A percentile compares a stretch with the other conserved stretches of the same genome.
phyloP scores from a whole-genome alignment of 805 yeast species.

The Jamesozyma rosinii region DNA sequence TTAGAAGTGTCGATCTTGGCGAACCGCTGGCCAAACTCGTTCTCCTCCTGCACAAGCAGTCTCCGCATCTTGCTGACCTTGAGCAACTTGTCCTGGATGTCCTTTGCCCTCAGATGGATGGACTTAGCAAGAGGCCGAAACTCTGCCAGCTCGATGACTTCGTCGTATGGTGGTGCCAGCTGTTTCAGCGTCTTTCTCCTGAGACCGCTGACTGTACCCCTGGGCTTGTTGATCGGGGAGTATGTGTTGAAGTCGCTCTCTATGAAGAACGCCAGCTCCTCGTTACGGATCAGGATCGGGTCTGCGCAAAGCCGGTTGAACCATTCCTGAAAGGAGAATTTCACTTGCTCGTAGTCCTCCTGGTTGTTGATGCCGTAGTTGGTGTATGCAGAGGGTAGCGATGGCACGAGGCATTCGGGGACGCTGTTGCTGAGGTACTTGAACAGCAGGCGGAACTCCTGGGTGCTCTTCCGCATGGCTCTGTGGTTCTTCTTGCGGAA shows the following conservation, averaged over 20 bases:
- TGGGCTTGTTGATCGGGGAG: conserved; percentile 39
- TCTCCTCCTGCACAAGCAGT: conserved; percentile 47
- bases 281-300: conserved; percentile 77
- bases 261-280: conserved; percentile 76
- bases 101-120: conserved; percentile 49
- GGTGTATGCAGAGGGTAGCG: conserved; percentile 67
- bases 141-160: conserved; percentile 65
- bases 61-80: conserved; percentile 40
- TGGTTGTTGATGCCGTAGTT: conserved; percentile 77
- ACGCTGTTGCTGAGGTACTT: conserved; percentile 71
- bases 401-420: conserved; percentile 88
- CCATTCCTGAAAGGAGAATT: conserved; percentile 70
- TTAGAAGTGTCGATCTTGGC: conserved; percentile 20
- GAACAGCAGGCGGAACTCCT: conserved; percentile 68
- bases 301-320: conserved; percentile 61
- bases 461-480: conserved; percentile 70
- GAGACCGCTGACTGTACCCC: conserved; percentile 73
- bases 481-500: conserved; percentile 63
- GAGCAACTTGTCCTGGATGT: conserved; percentile 48
- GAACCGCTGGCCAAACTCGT: conserved; percentile 37
- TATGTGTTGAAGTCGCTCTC: conserved; percentile 61
- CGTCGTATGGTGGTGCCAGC: conserved; percentile 85
- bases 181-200: conserved; percentile 87
- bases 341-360: conserved; percentile 58
- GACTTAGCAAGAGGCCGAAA: conserved; percentile 82